Conservation (phyloP, 169 alveolate species). For the Amoebophrya sp. region DNA sequence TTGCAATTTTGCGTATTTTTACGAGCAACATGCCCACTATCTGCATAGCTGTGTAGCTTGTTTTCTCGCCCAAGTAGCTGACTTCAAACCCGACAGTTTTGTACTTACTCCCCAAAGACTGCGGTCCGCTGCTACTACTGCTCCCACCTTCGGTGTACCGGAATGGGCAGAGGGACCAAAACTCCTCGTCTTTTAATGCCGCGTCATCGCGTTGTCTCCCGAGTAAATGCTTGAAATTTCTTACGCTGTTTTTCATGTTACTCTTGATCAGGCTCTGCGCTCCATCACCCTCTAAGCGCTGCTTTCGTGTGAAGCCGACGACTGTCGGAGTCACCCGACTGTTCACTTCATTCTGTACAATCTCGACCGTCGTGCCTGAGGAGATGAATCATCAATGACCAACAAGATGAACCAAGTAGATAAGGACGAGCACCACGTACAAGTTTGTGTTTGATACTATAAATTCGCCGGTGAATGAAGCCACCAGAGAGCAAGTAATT, state of each 20-base stretch:
- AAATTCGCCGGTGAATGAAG: too few species aligned
- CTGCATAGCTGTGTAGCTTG: neutral
- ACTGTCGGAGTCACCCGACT: slow-evolving; percentile 82
- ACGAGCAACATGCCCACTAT: neutral
- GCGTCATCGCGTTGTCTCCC: neutral
- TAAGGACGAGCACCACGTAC: too few species aligned
- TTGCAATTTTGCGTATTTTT: neutral
- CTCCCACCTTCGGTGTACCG: neutral
- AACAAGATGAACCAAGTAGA: too few species aligned
- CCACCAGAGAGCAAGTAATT: too few species aligned
- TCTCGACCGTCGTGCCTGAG: slow-evolving; percentile 64
- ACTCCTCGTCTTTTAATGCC: neutral
- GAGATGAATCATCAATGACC: too few species aligned
- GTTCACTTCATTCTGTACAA: slow-evolving; percentile 84
- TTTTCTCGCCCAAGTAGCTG: slow-evolving; percentile 43
- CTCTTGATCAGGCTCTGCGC: slow-evolving; percentile 52
- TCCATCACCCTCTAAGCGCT: slow-evolving; percentile 54
- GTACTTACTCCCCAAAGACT: too few species aligned
- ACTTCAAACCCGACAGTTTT: slow-evolving; percentile 54
- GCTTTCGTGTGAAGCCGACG: slow-evolving; percentile 74
- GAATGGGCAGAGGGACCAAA: neutral
- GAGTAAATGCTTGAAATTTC: slow-evolving; percentile 65
- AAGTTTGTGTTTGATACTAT: too few species aligned
- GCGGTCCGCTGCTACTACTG: neutral
- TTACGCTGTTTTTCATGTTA: slow-evolving; percentile 68